These are phyloP conservation scores for Cyberlindnera misumaiensis DNA, from an alignment of 805 yeast genomes.

Conservation along the genomic window DNA sequence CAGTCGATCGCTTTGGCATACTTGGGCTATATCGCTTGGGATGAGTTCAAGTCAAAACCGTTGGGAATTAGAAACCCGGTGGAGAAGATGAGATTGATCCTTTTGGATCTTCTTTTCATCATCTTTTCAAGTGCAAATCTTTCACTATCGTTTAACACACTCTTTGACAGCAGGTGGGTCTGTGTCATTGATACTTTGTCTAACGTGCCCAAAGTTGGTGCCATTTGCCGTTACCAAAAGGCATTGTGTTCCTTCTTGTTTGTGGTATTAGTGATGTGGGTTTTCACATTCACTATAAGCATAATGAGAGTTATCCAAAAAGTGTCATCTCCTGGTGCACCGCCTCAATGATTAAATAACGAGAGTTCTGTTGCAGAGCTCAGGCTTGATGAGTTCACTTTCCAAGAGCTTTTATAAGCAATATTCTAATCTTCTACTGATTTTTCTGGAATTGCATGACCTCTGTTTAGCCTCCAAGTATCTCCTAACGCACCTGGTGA, in stretches of 20 bases:
- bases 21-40: constrained; percentile 74
- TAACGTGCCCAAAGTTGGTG: constrained; percentile 30
- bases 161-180: constrained; percentile 80
- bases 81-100: constrained; percentile 72
- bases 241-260: constrained; percentile 76
- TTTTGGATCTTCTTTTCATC: constrained; percentile 80
- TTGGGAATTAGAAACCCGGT: constrained; percentile 81
- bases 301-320: constrained; percentile 75
- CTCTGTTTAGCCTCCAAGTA: too few species aligned
- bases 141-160: constrained; percentile 76
- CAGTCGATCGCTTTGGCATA: constrained; percentile 75
- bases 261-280: constrained; percentile 73
- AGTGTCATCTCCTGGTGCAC: constrained; percentile 27
- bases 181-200: constrained; percentile 32
- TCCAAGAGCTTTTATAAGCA: too few species aligned
- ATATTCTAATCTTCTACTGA: too few species aligned
- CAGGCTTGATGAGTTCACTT: too few species aligned
- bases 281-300: constrained; percentile 76
- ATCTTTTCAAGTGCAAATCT: constrained; percentile 85
- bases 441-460: too few species aligned
- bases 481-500: too few species aligned
- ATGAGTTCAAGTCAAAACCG: constrained; percentile 90
- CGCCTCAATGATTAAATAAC: background rate
- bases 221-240: constrained; percentile 72
- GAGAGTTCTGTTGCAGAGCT: too few species aligned